Evolutionary conservation across 805 yeast species (phyloP).

Genomic region (Zygosaccharomyces pseudorouxii): DNA sequence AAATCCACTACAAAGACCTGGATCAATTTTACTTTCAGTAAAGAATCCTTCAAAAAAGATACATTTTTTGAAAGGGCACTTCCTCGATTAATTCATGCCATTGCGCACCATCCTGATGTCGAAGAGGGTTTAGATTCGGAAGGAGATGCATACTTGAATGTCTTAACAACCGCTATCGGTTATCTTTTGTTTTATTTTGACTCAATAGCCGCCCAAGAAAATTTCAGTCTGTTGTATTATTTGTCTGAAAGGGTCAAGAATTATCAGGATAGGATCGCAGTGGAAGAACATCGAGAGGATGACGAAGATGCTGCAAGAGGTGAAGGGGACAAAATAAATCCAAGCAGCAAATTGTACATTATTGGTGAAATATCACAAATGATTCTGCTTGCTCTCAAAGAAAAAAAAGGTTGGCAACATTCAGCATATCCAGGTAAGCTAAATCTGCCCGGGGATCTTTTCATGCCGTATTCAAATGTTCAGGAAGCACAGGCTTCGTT

Average conservation of each 20-base stretch:
- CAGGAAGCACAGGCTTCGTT: constrained; percentile 55
- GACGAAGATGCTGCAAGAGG: constrained; percentile 20
- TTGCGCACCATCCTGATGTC: constrained; percentile 60
- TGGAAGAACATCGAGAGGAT: constrained; percentile 32
- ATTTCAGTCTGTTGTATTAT: constrained; percentile 68
- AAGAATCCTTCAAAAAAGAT: constrained; percentile 35
- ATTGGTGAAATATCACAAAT: constrained; percentile 72
- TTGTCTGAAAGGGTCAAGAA: constrained; percentile 76
- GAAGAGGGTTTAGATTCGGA: constrained; percentile 48
- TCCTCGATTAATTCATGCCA: constrained; percentile 59
- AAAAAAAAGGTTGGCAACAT: constrained; percentile 59
- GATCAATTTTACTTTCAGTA: constrained; percentile 55
- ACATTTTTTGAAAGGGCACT: constrained; percentile 61
- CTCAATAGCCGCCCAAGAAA: constrained; percentile 56
- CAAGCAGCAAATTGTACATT: constrained; percentile 44
- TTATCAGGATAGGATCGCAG: constrained; percentile 51
- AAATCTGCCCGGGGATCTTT: constrained; percentile 65
- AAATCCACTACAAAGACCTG: constrained; percentile 57
- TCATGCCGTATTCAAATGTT: constrained; percentile 52
- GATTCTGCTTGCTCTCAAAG: constrained; percentile 54
- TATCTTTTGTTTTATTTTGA: constrained; percentile 59
- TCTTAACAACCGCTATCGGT: constrained; percentile 51
- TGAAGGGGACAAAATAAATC: constrained; percentile 18
- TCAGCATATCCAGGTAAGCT: constrained; percentile 80
- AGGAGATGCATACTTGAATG: constrained; percentile 36